Conservation (phyloP, 2,329 filamentous ascomycete species). For the Aspergillus carbonarius region DNA sequence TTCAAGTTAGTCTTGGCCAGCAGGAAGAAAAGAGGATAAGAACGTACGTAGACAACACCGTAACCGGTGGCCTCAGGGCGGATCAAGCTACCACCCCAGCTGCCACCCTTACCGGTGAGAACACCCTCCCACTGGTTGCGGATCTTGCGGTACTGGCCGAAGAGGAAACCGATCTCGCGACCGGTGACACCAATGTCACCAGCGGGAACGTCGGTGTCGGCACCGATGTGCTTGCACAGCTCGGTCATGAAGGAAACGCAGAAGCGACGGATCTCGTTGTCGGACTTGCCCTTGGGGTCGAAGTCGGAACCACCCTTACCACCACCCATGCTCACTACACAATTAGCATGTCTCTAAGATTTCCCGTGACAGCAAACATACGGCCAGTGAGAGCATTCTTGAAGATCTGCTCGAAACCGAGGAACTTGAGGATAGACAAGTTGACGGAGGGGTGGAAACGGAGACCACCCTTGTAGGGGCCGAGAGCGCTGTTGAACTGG, state of each 20-base stretch:
- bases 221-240: conserved; percentile 92
- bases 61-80: conserved; percentile 95
- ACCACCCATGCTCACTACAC: conserved; percentile 83
- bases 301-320: conserved; percentile 98
- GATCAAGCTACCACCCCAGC: conserved; percentile 92
- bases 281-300: conserved; percentile 97
- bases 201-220: conserved; percentile 92
- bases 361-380: conserved; percentile 50
- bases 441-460: conserved; percentile 77
- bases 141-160: conserved; percentile 86
- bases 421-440: conserved; percentile 80
- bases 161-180: conserved; percentile 92
- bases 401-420: conserved; percentile 99
- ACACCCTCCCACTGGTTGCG: conserved; percentile 94
- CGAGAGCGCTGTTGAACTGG: conserved; percentile 96
- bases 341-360: conserved; percentile 4
- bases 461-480: conserved; percentile 97
- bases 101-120: conserved; percentile 89
- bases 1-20: not conserved
- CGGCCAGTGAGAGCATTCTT: conserved; percentile 97
- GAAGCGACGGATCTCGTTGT: conserved; percentile 96
- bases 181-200: conserved; percentile 94
- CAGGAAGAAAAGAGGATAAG: too few species aligned
- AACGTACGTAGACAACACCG: conserved; percentile 74
- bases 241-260: conserved; percentile 95